Evolutionary conservation across 139 green algal species (phyloP).

Genomic region (Chlamydomonas urium): DNA sequence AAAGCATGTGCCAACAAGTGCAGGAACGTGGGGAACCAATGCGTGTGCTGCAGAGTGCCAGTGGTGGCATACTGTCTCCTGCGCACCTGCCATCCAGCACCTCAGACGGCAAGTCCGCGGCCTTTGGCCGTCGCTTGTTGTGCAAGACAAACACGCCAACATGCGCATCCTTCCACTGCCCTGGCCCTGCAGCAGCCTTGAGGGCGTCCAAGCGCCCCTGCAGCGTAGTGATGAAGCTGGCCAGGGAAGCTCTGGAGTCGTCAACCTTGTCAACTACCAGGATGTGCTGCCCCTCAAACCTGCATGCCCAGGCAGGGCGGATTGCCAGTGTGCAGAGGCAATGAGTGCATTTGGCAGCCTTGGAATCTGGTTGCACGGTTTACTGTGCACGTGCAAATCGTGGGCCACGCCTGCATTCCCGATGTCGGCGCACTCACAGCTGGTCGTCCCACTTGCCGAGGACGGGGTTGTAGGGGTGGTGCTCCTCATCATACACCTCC

Average conservation of each 20-base stretch:
- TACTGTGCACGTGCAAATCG: no score
- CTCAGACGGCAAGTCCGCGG: conserved; percentile 13
- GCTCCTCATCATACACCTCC: conserved; percentile 18
- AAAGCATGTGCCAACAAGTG: no score
- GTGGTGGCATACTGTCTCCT: not conserved
- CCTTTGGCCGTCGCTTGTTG: conserved; percentile 23
- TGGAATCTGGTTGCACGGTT: no score
- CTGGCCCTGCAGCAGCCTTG: not conserved
- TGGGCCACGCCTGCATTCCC: no score
- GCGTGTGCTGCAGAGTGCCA: no score
- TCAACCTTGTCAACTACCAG: conserved; percentile 25
- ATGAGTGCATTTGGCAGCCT: no score
- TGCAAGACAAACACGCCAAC: conserved; percentile 27
- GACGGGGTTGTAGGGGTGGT: conserved; percentile 17
- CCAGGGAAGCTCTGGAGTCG: conserved; percentile 13
- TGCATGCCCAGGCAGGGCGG: no score
- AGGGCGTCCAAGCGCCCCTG: conserved; percentile 6
- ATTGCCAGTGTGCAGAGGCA: no score
- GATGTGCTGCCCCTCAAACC: conserved; percentile 16
- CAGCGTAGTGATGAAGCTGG: conserved; percentile 8
- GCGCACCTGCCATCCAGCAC: conserved; percentile 15
- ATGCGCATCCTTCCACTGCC: not conserved
- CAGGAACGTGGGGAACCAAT: not conserved
- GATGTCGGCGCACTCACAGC: no score
- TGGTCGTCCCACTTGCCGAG: not conserved